Percentiles rank a stretch among this genome's conserved stretches.
Conservation (phyloP, 306 rosid genomes). For the Mimosa pudica region DNA sequence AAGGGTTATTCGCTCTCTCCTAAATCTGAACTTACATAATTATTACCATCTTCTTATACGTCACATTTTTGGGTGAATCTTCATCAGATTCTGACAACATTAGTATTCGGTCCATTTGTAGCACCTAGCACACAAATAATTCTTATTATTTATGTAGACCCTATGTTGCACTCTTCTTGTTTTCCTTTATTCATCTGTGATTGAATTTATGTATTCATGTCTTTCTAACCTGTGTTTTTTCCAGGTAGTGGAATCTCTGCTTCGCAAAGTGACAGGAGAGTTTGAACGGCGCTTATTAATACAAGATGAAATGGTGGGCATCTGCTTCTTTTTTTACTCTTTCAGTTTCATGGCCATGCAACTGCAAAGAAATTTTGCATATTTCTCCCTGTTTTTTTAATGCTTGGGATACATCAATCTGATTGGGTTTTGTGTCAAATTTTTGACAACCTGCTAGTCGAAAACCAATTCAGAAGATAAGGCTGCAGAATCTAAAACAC, state of each 20-base stretch:
- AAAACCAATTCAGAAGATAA: slow-evolving; percentile 50
- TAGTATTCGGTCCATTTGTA: background rate
- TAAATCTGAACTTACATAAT: background rate
- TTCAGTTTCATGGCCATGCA: background rate
- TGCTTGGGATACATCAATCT: slow-evolving; percentile 3
- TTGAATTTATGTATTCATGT: background rate
- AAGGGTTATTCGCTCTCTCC: slow-evolving; percentile 37
- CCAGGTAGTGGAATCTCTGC: slow-evolving; percentile 77
- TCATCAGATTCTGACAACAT: background rate
- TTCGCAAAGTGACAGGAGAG: slow-evolving; percentile 84
- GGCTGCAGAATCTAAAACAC: slow-evolving; percentile 30
- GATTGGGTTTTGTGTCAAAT: slow-evolving; percentile 19
- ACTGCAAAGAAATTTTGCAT: slow-evolving; percentile 3
- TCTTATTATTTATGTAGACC: background rate
- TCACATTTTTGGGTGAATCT: background rate
- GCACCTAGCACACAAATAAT: background rate
- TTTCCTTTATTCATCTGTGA: background rate
- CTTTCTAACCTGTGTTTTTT: background rate
- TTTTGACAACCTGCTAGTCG: slow-evolving; percentile 43
- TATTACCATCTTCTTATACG: background rate
- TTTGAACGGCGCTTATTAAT: slow-evolving; percentile 61
- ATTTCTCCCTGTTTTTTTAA: background rate
- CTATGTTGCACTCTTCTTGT: background rate
- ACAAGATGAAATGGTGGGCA: slow-evolving; percentile 61
- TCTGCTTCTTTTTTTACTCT: slow-evolving; percentile 12